Evolutionary conservation across 768 basidiomycete species (phyloP).

Genomic region (Russula vinacea): DNA sequence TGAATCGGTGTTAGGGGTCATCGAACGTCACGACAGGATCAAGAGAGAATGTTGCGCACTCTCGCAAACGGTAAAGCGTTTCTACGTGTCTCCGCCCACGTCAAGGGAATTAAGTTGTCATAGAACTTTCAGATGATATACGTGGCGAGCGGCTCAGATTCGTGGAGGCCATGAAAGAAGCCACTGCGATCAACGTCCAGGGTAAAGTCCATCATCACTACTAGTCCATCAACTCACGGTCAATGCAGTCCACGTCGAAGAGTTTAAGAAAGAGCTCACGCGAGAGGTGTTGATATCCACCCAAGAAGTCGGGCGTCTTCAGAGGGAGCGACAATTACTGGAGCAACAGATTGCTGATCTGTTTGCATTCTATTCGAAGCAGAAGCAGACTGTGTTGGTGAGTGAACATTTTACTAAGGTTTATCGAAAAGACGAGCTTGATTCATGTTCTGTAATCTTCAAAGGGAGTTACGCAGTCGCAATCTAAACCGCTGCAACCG

Average conservation of each 20-base stretch:
- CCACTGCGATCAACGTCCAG: conserved; percentile 83
- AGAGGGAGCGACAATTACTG: conserved; percentile 59
- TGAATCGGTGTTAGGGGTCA: conserved; percentile 55
- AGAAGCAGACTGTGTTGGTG: conserved; percentile 44
- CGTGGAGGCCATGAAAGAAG: conserved; percentile 94
- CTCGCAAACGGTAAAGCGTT: conserved; percentile 56
- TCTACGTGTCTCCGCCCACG: neutral
- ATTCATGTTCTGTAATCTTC: neutral
- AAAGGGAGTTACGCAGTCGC: conserved; percentile 9
- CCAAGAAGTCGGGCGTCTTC: conserved; percentile 65
- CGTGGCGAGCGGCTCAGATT: conserved; percentile 82
- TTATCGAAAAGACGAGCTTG: neutral
- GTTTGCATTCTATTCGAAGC: conserved; percentile 68
- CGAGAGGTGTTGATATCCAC: conserved; percentile 73
- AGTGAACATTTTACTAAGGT: neutral
- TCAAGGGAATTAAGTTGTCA: neutral
- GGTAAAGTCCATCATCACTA: conserved; percentile 39
- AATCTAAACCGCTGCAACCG: conserved; percentile 11
- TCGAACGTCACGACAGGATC: conserved; percentile 71
- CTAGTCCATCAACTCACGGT: conserved; percentile 18
- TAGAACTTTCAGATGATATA: conserved; percentile 80
- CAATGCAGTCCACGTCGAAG: conserved; percentile 70
- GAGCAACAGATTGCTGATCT: conserved; percentile 72
- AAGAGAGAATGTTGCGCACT: conserved; percentile 63
- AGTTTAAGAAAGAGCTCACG: conserved; percentile 78